Conservation (phyloP, 2,329 filamentous ascomycete species). For the Nigrograna mackinnonii region DNA sequence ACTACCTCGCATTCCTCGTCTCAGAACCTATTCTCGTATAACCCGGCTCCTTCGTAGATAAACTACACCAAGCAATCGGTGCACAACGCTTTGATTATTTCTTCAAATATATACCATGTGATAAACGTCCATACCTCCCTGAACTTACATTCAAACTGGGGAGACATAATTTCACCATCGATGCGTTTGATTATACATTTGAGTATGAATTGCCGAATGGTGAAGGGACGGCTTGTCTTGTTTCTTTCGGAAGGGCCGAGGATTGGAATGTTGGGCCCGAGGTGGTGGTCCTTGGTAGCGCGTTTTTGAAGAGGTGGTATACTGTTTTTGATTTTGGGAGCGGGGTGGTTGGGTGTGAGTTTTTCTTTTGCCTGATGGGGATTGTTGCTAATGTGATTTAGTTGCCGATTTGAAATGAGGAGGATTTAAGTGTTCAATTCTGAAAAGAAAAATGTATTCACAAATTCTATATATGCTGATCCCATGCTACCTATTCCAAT, state of each 20-base stretch:
- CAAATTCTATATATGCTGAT: too few species aligned
- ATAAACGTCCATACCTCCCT: slow-evolving; percentile 2
- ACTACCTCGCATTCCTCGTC: background rate
- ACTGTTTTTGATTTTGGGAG: slow-evolving; percentile 7
- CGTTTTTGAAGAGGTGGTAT: slow-evolving; percentile 7
- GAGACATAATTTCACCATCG: slow-evolving; percentile 4
- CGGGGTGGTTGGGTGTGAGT: slow-evolving; percentile 5
- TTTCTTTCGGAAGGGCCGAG: background rate
- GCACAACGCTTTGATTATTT: background rate
- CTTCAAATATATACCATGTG: slow-evolving; percentile 2
- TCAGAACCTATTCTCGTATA: slow-evolving; percentile 1
- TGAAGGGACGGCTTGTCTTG: background rate
- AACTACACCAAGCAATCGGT: slow-evolving; percentile 2
- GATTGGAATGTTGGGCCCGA: background rate
- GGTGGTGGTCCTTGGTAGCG: background rate
- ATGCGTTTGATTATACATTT: slow-evolving; percentile 7
- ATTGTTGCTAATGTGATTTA: background rate
- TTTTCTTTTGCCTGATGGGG: background rate
- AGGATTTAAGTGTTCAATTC: too few species aligned
- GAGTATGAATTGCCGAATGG: background rate
- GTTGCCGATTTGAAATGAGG: slow-evolving; percentile 1
- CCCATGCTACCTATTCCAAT: too few species aligned
- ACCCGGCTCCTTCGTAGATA: background rate
- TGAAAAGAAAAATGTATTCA: too few species aligned
- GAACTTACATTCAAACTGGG: slow-evolving; percentile 7